phyloP scores from a whole-genome alignment of 345 rosid genomes.

The Acer negundo region DNA sequence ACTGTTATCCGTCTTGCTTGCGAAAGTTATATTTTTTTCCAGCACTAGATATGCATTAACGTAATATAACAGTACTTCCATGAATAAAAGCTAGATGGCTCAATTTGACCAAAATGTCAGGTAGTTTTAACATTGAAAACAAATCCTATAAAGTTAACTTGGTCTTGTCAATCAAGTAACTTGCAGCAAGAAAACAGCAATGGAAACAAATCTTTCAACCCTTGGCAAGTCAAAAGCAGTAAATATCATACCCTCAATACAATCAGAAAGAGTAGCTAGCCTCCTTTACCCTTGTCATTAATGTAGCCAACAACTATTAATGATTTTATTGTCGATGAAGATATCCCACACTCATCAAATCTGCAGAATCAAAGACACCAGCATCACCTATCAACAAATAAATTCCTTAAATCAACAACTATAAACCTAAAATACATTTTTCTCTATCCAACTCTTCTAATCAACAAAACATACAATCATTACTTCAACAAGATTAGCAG shows the following conservation, averaged over 20 bases:
- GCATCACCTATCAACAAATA: slow-evolving; percentile 14
- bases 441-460: not conserved
- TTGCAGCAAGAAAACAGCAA: too few relatives aligned
- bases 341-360: slow-evolving; percentile 76
- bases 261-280: slow-evolving; percentile 71
- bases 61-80: too few relatives aligned
- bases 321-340: slow-evolving; percentile 75
- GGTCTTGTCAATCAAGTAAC: too few relatives aligned
- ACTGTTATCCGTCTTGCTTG: too few relatives aligned
- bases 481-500: slow-evolving; percentile 8
- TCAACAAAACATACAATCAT: slow-evolving; percentile 17
- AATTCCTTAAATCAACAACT: not conserved
- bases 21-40: too few relatives aligned
- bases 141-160: too few relatives aligned
- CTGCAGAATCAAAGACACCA: slow-evolving; percentile 39
- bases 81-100: too few relatives aligned
- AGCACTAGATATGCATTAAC: too few relatives aligned
- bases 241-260: slow-evolving; percentile 45
- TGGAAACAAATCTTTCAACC: too few relatives aligned
- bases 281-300: slow-evolving; percentile 87
- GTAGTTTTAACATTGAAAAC: too few relatives aligned
- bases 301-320: slow-evolving; percentile 74
- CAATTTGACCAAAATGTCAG: too few relatives aligned
- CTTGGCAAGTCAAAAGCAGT: too few relatives aligned
- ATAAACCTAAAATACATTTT: not conserved